These are phyloP conservation scores for Candida ulmi DNA, from an alignment of 805 yeast genomes.

Conservation along the genomic window DNA sequence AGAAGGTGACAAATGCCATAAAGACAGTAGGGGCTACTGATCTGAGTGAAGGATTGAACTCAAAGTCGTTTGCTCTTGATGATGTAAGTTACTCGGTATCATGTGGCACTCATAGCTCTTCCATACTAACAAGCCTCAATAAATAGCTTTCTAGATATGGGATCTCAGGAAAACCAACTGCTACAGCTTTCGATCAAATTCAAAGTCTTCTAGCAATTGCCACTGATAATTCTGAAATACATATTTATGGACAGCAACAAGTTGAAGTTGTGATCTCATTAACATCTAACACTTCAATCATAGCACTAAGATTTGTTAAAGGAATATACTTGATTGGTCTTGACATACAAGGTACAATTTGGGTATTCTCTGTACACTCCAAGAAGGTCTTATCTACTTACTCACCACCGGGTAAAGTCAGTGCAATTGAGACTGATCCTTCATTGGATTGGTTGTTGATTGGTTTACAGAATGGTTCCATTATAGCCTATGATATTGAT, in stretches of 20 bases:
- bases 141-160: conserved; percentile 40
- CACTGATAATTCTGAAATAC: conserved; percentile 62
- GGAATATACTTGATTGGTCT: conserved; percentile 78
- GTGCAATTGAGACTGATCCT: conserved; percentile 75
- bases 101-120: no score
- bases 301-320: conserved; percentile 59
- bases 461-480: conserved; percentile 73
- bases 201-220: conserved; percentile 83
- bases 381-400: conserved; percentile 55
- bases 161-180: conserved; percentile 55
- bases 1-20: conserved; percentile 27
- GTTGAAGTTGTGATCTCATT: conserved; percentile 65
- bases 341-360: conserved; percentile 53
- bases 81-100: conserved; percentile 20
- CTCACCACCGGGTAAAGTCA: conserved; percentile 59
- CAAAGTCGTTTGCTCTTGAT: conserved; percentile 26
- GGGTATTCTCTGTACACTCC: conserved; percentile 64
- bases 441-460: conserved; percentile 80
- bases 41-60: conserved; percentile 23
- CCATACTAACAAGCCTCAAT: neutral
- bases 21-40: conserved; percentile 26
- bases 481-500: conserved; percentile 76
- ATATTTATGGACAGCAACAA: conserved; percentile 78
- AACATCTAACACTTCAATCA: conserved; percentile 44
- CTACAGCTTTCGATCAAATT: conserved; percentile 78